These are phyloP conservation scores for Cicer cuneatum DNA, from an alignment of 306 rosid genomes.

Conservation along the genomic window DNA sequence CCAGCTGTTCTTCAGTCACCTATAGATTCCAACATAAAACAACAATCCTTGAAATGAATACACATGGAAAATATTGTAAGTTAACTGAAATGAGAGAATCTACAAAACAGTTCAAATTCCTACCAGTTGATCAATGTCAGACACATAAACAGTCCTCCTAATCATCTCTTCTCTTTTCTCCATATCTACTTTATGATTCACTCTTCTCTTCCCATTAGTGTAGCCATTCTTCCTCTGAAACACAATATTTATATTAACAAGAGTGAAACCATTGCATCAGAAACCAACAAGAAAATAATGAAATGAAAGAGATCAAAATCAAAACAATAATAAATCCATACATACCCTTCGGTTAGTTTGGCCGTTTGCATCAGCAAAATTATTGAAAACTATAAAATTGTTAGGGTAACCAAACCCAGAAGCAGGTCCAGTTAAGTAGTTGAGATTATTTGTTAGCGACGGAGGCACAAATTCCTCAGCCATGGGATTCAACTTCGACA, in stretches of 20 bases:
- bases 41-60: conserved; percentile 35
- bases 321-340: neutral
- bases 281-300: conserved; percentile 12
- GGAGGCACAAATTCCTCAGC: conserved; percentile 98
- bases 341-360: conserved; percentile 66
- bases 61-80: conserved; percentile 29
- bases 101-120: conserved; percentile 19
- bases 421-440: conserved; percentile 54
- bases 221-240: conserved; percentile 86
- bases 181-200: conserved; percentile 65
- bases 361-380: conserved; percentile 59
- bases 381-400: conserved; percentile 52
- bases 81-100: conserved; percentile 17
- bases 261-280: neutral
- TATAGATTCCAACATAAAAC: conserved; percentile 45
- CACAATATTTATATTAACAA: conserved; percentile 26
- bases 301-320: neutral
- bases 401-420: conserved; percentile 69
- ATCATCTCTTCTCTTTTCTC: conserved; percentile 90
- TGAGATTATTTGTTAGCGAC: conserved; percentile 59
- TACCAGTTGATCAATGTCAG: conserved; percentile 98
- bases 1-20: conserved; percentile 99
- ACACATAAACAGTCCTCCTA: conserved; percentile 94
- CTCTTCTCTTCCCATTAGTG: conserved; percentile 74
- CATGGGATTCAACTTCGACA: conserved; percentile 96